Base-by-base conservation (phyloP, 2,329 filamentous ascomycete species). In the Graphilbum ipis-grandicollis region DNA sequence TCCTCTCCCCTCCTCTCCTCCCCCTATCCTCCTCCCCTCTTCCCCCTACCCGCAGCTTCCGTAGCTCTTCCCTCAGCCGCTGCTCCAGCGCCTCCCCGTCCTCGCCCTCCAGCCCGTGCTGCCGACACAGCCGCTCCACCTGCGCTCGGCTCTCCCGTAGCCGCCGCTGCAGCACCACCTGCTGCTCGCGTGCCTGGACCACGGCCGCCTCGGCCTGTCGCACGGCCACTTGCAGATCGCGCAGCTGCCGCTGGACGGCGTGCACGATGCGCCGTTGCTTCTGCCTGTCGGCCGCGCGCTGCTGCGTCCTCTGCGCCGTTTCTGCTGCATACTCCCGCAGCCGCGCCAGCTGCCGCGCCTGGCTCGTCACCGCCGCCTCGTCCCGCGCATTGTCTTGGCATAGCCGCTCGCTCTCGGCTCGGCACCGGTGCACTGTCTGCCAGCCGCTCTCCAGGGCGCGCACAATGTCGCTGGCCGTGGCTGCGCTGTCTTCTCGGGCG, bases 211-310 rank as follows among this genome's bases (percentile, higher is more conserved):
- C 34, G 3, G 36, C 37, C 28, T 37, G 31, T 3, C 29, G 18
- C 34, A 38, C 26, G 14, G 21, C 17, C 14, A 23, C 38, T 5
- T 28, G 37, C 25, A 46, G 21, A 21, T 37, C 45, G 18, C 44
- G 46, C 25, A 55, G 43, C 38, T 51, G 45, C 37, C 39, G 43
- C 19, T 48, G 38, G 30, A 39, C 31, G 19, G 22, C 31, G 7
- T 12, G 32, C 10, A 38, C 30, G 10, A 37, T 34, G 12, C 32
- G 37, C 10, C 15, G 34, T n/a, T 34, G 40, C 17, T 18, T 28
- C 14, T 23, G 39, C 19, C 21, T 21, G 21, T 26, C 10, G 4
- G 23, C 28, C 21, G n/a, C 10, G 25, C 15, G 15, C 29, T 2
- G 28, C 31, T 15, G 15, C 6, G 4, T 8, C 15, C 19, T 13